phyloP scores from a whole-genome alignment of 1,284 basidiomycete genomes.

The Macrocybe sp. region DNA sequence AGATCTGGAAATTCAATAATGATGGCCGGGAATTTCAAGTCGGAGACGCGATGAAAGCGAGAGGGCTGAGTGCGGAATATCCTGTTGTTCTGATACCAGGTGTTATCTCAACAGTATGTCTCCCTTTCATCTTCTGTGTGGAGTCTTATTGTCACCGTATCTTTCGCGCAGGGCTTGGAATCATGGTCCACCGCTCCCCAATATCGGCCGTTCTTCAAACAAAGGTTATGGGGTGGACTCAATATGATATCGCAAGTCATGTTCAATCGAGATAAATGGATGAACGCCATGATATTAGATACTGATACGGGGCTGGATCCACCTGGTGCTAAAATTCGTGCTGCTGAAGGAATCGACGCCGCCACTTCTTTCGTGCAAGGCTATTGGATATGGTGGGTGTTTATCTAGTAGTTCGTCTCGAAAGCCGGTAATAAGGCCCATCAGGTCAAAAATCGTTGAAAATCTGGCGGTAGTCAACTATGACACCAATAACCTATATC shows the following conservation, averaged over 20 bases:
- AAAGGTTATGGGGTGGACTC: constrained; percentile 84
- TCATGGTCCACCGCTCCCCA: constrained; percentile 84
- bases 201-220: constrained; percentile 76
- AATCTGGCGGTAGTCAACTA: constrained; percentile 91
- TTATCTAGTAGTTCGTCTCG: not conserved
- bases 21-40: constrained; percentile 84
- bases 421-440: not conserved
- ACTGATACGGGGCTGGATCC: constrained; percentile 91
- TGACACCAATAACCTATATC: constrained; percentile 84
- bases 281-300: constrained; percentile 87
- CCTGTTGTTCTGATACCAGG: constrained; percentile 83
- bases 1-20: constrained; percentile 76
- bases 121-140: not conserved
- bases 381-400: constrained; percentile 87
- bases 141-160: constrained; percentile 1
- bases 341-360: constrained; percentile 89
- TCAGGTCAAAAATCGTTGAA: constrained; percentile 87
- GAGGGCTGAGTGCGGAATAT: constrained; percentile 68
- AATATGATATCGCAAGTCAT: constrained; percentile 86
- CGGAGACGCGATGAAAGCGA: constrained; percentile 65
- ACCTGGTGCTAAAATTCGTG: constrained; percentile 83
- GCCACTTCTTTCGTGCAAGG: constrained; percentile 91
- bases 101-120: constrained; percentile 66
- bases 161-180: constrained; percentile 57
- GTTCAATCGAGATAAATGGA: constrained; percentile 80